phyloP scores from a whole-genome alignment of 345 rosid genomes.

The Gossypium thurberi region DNA sequence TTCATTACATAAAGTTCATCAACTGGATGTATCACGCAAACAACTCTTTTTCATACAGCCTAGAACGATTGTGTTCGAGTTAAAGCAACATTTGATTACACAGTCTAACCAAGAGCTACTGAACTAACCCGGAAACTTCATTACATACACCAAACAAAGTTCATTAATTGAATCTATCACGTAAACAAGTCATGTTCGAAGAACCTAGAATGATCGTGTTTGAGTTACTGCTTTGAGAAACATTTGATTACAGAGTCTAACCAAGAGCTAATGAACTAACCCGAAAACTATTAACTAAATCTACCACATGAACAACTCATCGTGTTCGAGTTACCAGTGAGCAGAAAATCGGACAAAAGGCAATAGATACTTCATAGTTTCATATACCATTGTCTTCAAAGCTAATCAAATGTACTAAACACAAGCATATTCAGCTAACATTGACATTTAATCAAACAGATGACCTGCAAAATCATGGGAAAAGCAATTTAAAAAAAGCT shows the following conservation, averaged over 20 bases:
- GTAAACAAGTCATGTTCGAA: no score
- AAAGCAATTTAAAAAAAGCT: background rate
- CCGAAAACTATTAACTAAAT: no score
- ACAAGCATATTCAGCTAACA: background rate
- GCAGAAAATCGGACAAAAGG: background rate
- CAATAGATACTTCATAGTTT: background rate
- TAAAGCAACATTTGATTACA: background rate
- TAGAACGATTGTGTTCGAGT: background rate
- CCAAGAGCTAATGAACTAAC: no score
- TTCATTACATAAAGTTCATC: background rate
- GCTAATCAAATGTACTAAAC: background rate
- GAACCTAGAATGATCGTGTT: background rate
- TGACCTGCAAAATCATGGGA: background rate
- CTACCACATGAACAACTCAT: no score
- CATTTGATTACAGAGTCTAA: background rate
- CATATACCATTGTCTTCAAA: background rate
- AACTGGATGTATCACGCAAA: background rate
- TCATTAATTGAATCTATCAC: no score
- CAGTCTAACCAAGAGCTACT: background rate
- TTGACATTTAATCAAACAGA: background rate
- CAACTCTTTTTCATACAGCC: no score
- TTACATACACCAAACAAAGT: no score
- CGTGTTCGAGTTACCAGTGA: no score
- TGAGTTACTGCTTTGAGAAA: background rate
- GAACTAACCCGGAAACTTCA: background rate